Base-by-base conservation (phyloP, 2,329 filamentous ascomycete genomes). In the Fusarium keratoplasticum region DNA sequence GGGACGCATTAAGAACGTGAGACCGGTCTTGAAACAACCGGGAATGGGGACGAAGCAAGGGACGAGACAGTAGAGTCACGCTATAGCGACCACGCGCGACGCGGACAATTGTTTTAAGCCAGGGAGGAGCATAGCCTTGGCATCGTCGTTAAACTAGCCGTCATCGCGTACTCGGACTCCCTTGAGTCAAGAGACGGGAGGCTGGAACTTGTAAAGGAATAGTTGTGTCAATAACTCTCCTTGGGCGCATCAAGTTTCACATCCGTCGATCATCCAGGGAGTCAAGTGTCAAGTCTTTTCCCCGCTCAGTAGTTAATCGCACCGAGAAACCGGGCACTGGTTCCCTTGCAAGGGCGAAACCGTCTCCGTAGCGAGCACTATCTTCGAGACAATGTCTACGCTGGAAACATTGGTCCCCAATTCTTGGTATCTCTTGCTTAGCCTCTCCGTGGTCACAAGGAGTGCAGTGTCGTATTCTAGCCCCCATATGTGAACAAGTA, bases 1-100 rank as follows among this genome's bases (percentile, higher is more conserved):
- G 71, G 67, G 47, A 52, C 58, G 33, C 40, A 44, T 22, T 44
- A 47, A 38, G 22, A 40, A 29, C 22, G 35, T 35, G 33, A 38
- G 18, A 52, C 47, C 11, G 18, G 25, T 54, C 31, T 64, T 73
- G 71, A 73, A 73, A 73, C 71, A 35, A 40, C 58, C 61, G 61
- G 70, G 70, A 73, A 73, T 52, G 61, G 55, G 10, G 59, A 59
- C 52, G 71, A 73, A 36, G 61, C 67, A 73, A 73, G 70, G 70
- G 31, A 38, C 22, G 33, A 36, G 35, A 58, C 33, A 36, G 22
- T 25, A 38, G 25, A 36, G 54, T 27, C 33, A 55, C 55, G 55
- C 35, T 38, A 58, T 35, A 36, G 31, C n/a, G 29, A 6, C 31
- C 54, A 35, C 33, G 33, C 54, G 54, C 54, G 54, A 72, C 47